Evolutionary conservation across 108 stramenopile genomes (phyloP).

Genomic region (Pseudonitzschia multiseries): DNA sequence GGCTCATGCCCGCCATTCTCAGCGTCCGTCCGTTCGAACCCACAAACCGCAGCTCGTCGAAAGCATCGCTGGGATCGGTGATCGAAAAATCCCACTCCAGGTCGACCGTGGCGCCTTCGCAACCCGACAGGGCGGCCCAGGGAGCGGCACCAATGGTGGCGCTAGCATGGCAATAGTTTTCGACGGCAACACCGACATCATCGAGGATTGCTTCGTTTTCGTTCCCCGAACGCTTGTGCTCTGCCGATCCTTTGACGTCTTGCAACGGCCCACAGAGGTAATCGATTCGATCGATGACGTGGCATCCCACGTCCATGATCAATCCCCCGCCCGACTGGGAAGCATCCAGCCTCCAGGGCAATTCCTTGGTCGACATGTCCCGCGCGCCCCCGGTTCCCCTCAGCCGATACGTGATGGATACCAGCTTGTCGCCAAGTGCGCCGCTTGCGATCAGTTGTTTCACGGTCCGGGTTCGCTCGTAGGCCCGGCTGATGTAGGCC

Average conservation of each 20-base stretch:
- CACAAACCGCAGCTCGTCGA: slow-evolving; percentile 50
- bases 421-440: slow-evolving; percentile 45
- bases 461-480: slow-evolving; percentile 47
- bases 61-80: neutral
- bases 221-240: slow-evolving; percentile 10
- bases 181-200: slow-evolving; percentile 44
- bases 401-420: slow-evolving; percentile 31
- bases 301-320: slow-evolving; percentile 72
- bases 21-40: slow-evolving; percentile 49
- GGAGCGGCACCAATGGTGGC: slow-evolving; percentile 39
- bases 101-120: slow-evolving; percentile 44
- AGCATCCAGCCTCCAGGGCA: slow-evolving; percentile 55
- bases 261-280: slow-evolving; percentile 59
- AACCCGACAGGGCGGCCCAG: slow-evolving; percentile 21
- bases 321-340: slow-evolving; percentile 54
- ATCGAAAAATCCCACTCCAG: slow-evolving; percentile 58
- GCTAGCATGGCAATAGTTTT: slow-evolving; percentile 48
- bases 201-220: neutral
- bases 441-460: slow-evolving; percentile 27
- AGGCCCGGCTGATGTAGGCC: slow-evolving; percentile 60
- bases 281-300: slow-evolving; percentile 62
- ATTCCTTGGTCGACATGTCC: slow-evolving; percentile 14
- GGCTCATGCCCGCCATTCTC: slow-evolving; percentile 55
- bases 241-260: slow-evolving; percentile 38
- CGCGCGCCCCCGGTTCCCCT: slow-evolving; percentile 32